A percentile compares a stretch with the other conserved stretches of the same genome.
phyloP scores from a whole-genome alignment of 352 stramenopile species.

The Pythium aphanidermatum region DNA sequence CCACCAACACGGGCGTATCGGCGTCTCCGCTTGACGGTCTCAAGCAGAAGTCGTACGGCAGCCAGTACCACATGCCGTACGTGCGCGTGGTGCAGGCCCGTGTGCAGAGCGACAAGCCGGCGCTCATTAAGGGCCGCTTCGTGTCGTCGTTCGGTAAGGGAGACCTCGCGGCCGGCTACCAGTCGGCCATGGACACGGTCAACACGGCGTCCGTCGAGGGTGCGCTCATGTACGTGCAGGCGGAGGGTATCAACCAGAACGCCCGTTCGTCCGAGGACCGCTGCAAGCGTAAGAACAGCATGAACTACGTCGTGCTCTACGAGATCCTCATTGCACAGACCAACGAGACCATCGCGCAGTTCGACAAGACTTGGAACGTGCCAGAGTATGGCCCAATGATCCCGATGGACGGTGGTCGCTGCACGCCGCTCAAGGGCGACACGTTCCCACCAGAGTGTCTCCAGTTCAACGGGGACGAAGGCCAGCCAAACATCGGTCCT shows the following conservation, averaged over 20 bases:
- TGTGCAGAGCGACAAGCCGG: constrained; percentile 62
- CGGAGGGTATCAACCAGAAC: constrained; percentile 69
- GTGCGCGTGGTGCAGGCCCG: constrained; percentile 62
- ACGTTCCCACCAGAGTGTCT: constrained; percentile 32
- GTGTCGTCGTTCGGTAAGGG: constrained; percentile 50
- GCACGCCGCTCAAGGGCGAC: constrained; percentile 25
- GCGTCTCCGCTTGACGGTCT: constrained; percentile 23
- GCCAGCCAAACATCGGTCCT: constrained; percentile 35
- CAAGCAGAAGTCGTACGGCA: constrained; percentile 25
- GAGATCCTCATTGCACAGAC: constrained; percentile 40
- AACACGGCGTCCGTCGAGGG: constrained; percentile 72
- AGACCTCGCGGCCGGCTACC: constrained; percentile 46
- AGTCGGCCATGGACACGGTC: constrained; percentile 55
- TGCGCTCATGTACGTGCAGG: constrained; percentile 76
- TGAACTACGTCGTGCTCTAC: constrained; percentile 47
- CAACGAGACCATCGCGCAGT: constrained; percentile 41
- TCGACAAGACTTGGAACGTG: constrained; percentile 22
- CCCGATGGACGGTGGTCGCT: constrained; percentile 32
- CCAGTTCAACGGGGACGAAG: constrained; percentile 36
- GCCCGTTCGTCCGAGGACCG: constrained; percentile 33
- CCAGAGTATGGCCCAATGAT: constrained; percentile 41
- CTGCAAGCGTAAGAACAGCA: constrained; percentile 49
- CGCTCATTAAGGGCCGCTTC: constrained; percentile 47
- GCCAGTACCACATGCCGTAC: constrained; percentile 53
- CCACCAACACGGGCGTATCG: background rate